Base-by-base conservation (phyloP, 2,329 filamentous ascomycete genomes). In the Boeremia exigua region DNA sequence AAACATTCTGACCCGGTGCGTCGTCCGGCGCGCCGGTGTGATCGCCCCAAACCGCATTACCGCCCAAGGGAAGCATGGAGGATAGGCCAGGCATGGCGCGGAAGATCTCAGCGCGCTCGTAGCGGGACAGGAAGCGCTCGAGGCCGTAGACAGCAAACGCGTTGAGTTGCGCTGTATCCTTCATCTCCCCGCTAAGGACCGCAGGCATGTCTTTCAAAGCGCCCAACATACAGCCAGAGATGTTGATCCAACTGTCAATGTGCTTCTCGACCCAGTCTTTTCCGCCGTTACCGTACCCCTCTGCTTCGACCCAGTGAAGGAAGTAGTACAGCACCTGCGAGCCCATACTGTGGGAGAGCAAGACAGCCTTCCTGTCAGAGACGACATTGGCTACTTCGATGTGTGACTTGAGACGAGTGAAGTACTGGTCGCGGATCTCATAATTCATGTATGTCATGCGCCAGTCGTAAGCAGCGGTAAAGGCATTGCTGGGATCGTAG, bases 341-440 rank as follows among this genome's bases (percentile, higher is more conserved):
- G 40, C 95, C 95, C 95, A 99, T 99, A 71, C 92, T 96, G 81
- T 99, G 95, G 0, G 92, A 96, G 7, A 94, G 86, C 12, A 99
- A 79, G 0, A 93, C 90, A 9, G 89, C 88, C 70, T 99, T 99
- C 67, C 88, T 86, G 29, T 86, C 86, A 5, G 87, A 85, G 2
- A 91, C 84, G n/a, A 82, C 78, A 34, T 90, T 84, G 0, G 90
- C 92, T 27, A 90, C 86, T 78, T 99, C 95, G 65, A 99, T 94
- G 71, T 97, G 89, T 25, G 85, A 86, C 79, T 96, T 97, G 37
- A 99, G 81, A 11, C 91, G 84, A 12, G 92, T 93, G 70, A 98
- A 99, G 77, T 97, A 99, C 66, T 94, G 91, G 72, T 99, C 95
- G 28, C 95, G 86, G 17, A 86, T 83, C 75, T 99, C 95, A 34